These are phyloP conservation scores for Stromatinia cepivora DNA, from an alignment of 2,329 filamentous ascomycete species.

Conservation along the genomic window DNA sequence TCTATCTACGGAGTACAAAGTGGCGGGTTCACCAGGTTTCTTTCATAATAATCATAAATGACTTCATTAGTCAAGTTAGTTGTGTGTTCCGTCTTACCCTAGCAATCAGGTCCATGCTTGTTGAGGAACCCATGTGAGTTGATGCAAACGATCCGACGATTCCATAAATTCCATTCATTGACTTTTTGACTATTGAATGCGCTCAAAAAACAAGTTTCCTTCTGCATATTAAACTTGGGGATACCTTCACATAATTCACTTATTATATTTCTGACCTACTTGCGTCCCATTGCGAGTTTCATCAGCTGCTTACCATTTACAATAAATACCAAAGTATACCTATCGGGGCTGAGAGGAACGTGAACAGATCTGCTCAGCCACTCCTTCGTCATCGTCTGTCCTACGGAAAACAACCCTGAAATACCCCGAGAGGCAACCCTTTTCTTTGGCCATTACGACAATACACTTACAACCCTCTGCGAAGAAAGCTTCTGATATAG, in stretches of 20 bases:
- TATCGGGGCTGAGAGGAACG: slow-evolving; percentile 20
- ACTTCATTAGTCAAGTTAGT: not conserved
- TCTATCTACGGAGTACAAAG: not conserved
- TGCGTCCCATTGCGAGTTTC: not conserved
- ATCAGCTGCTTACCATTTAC: not conserved
- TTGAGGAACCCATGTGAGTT: not conserved
- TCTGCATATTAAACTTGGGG: not conserved
- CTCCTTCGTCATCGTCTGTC: slow-evolving; percentile 36
- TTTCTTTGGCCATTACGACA: slow-evolving; percentile 5
- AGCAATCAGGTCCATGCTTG: not conserved
- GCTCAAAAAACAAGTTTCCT: slow-evolving; percentile 13
- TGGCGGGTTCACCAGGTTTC: not conserved
- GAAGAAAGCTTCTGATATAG: not conserved
- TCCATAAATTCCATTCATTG: slow-evolving; percentile 8
- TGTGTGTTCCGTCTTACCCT: slow-evolving; percentile 5
- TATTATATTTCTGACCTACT: not conserved
- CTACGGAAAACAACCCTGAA: slow-evolving; percentile 19
- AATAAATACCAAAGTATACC: slow-evolving; percentile 11
- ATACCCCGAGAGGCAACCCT: slow-evolving; percentile 14
- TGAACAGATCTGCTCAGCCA: slow-evolving; percentile 32
- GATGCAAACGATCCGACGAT: slow-evolving; percentile 24
- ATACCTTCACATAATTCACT: slow-evolving; percentile 6
- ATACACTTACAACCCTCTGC: not conserved
- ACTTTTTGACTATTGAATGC: slow-evolving; percentile 12
- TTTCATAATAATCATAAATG: slow-evolving; percentile 10